Base-by-base conservation (phyloP, 331 rosid species). In the Prunus yedoensis region DNA sequence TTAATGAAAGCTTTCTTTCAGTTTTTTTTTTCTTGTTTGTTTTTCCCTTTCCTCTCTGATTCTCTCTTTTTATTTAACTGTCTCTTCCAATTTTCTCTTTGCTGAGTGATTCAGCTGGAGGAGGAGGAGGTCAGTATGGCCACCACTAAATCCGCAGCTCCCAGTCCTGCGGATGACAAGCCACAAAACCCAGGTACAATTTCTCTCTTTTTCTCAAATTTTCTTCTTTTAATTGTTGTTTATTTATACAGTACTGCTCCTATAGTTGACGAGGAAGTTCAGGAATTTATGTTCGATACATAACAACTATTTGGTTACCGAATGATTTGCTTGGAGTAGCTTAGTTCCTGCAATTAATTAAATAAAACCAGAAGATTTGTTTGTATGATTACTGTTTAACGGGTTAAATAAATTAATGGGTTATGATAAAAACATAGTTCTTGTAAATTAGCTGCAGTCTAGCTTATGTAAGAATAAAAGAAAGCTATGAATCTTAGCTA, bases 41-140 rank as follows among this genome's bases (percentile, higher is more conserved):
- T 52, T 72, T 23, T 71, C 8, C 21, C 1, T 57, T 61, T 14
- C 43, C 38, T 38, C 57, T 12, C 43, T 62, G 38, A 49, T 80
- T 75, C 72, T 60, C 14, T 52, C 18, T 2, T 14, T 41, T 16
- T 51, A 20, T 61, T 20, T 6, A 1, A 38, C 9, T 38, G 2
- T 35, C 43, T 38, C 30, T 52, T 66, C 43, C 11, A 1, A 50
- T 41, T 20, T 53, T 27, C n/a, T 59, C 8, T 65, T 54, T 28
- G 45, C 50, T 65, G 64, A 52, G 35, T 69, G 74, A 68, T 78
- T 78, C 75, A 47, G 74, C 58, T 54, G 50, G 62, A 68, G 69
- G 74, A 68, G 66, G 69, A 65, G 47, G 73, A 63, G 83, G 50
- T 58, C 62, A 68, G 41, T 61, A 92, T 90, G 94, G 88, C 88